Evolutionary conservation across 768 basidiomycete genomes (phyloP), one percentile per base, ranked within the genome.

Genomic region (Leucocoprinus birnbaumii): DNA sequence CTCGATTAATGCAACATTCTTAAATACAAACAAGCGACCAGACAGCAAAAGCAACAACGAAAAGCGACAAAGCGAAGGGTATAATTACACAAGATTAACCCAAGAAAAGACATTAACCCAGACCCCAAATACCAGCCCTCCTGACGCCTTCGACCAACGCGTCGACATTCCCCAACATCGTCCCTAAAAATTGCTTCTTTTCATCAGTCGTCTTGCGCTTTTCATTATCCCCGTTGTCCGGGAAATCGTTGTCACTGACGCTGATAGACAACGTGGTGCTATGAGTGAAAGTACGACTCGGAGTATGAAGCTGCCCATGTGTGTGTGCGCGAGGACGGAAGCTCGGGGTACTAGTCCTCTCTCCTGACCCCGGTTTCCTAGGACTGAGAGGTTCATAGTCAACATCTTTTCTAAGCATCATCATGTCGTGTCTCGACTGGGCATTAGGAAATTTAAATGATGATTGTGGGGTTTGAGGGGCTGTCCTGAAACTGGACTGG

Each of bases 121-220:
- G 67, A 5, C 93, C 91, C 91, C 91, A 95, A 53, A 94, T 84
- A 0, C 92, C 91, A 0, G 90, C 91, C 68, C 85, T 89, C 58
- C 87, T 77, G 31, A 96, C 89, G 0, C 92, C 87, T 58, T 92
- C 91, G 4, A 96, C 91, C 9, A 96, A 77, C 26, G 89, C 87
- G 66, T 95, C 94, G 2, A 96, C 94, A 66, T 96, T 95, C 3
- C 91, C 93, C 42, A 96, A 69, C 83, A 94, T 86, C 43, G 81
- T 85, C 0, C 88, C 87, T 55, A 96, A 64, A 42, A 90, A 66
- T 65, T 84, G 83, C 68, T 87, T 92, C 74, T 94, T 94, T 71
- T 94, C 89, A 56, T 90, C 86, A 41, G 84, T 91, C 41, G 84
- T 87, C 61, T 78, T 77, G 58, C 72, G 62, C 48, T 72, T 66